A percentile compares a stretch with the other conserved stretches of the same genome.
These are phyloP conservation scores for Amanita pallidorosea DNA, from an alignment of 768 basidiomycete genomes.

Conservation along the genomic window DNA sequence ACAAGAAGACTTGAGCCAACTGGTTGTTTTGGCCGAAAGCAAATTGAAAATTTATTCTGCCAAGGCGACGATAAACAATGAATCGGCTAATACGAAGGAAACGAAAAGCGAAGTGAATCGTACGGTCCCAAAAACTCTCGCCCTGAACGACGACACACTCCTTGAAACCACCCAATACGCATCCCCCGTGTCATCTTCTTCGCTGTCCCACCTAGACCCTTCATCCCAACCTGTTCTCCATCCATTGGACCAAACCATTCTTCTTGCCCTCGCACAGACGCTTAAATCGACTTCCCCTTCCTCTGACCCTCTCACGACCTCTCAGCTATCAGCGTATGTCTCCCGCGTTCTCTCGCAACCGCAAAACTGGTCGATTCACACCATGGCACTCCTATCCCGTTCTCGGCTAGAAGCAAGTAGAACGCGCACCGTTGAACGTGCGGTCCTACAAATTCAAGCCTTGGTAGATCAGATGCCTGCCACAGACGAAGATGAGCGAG, in stretches of 20 bases:
- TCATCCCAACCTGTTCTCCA: constrained; percentile 78
- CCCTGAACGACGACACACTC: constrained; percentile 91
- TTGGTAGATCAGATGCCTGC: constrained; percentile 96
- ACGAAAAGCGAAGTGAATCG: background rate
- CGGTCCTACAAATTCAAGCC: constrained; percentile 87
- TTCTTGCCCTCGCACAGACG: constrained; percentile 85
- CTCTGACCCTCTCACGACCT: constrained; percentile 74
- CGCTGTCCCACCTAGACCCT: constrained; percentile 63
- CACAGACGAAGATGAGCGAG: background rate
- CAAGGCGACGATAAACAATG: constrained; percentile 9
- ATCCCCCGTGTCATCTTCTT: constrained; percentile 23
- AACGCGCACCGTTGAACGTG: constrained; percentile 88
- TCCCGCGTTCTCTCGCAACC: constrained; percentile 83
- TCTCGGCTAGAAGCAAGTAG: constrained; percentile 83
- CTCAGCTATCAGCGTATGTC: constrained; percentile 92
- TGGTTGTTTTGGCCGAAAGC: constrained; percentile 90
- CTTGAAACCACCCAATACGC: constrained; percentile 92
- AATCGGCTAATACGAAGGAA: constrained; percentile 1
- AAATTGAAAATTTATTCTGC: constrained; percentile 29
- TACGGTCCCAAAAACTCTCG: constrained; percentile 65
- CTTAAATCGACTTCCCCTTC: constrained; percentile 81
- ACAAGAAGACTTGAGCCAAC: constrained; percentile 71
- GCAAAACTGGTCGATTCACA: constrained; percentile 92
- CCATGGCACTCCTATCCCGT: constrained; percentile 90
- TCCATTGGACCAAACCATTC: constrained; percentile 88